Evolutionary conservation across 1,139 yeast species (phyloP).

Genomic region (Saccharomyces hybrid): DNA sequence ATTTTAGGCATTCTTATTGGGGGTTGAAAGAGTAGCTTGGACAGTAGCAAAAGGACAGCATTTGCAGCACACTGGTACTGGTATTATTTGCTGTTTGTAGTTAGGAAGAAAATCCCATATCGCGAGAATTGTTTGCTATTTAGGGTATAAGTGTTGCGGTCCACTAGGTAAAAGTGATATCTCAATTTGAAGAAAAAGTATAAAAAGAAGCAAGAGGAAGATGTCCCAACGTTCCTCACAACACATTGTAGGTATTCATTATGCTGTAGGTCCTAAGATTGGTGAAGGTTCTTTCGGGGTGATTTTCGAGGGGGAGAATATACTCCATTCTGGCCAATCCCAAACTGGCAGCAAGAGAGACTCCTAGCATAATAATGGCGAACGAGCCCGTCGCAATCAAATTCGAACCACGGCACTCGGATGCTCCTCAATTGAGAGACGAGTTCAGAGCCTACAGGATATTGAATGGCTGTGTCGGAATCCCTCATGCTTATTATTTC

Average conservation of each 20-base stretch:
- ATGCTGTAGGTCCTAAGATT: constrained; percentile 90
- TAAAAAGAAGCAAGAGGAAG: neutral
- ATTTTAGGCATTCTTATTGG: neutral
- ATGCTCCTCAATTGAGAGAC: constrained; percentile 93
- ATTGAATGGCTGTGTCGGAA: constrained; percentile 72
- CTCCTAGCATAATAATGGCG: neutral
- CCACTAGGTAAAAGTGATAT: constrained; percentile 1
- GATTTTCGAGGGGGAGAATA: constrained; percentile 87
- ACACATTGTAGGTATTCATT: constrained; percentile 65
- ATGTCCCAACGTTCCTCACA: constrained; percentile 3
- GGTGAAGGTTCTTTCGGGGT: constrained; percentile 99
- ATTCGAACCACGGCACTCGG: constrained; percentile 88
- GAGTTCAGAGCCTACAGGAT: constrained; percentile 90
- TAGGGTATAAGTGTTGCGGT: neutral
- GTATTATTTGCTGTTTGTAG: neutral
- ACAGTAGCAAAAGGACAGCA: neutral
- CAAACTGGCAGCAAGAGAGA: constrained; percentile 5
- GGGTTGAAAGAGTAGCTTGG: neutral
- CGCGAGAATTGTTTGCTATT: neutral
- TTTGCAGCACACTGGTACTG: neutral
- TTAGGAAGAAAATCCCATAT: neutral
- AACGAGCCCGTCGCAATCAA: constrained; percentile 55
- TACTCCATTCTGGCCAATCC: constrained; percentile 43
- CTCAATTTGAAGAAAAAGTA: constrained; percentile 3
- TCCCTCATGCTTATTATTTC: constrained; percentile 91